Conservation (phyloP, 1,284 basidiomycete species). For the Phellinidium pouzarii region DNA sequence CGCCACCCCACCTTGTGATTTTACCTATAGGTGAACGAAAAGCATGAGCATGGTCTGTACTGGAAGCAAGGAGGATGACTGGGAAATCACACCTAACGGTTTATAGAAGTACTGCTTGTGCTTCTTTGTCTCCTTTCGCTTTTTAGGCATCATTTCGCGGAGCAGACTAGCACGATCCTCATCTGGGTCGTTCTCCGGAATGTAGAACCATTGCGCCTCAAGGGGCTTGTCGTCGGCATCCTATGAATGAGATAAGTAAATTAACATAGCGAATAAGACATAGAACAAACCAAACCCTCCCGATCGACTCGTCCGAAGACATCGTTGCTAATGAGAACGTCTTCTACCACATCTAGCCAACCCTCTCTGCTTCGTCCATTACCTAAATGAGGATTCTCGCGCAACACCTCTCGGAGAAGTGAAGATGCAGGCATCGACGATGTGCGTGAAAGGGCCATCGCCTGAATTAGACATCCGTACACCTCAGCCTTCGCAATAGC, state of each 20-base stretch:
- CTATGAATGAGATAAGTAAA: constrained; percentile 25
- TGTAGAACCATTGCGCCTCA: constrained; percentile 71
- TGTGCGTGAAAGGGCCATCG: constrained; percentile 64
- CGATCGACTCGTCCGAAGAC: constrained; percentile 68
- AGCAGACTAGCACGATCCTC: constrained; percentile 59
- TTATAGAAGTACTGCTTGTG: constrained; percentile 78
- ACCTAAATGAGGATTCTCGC: constrained; percentile 46
- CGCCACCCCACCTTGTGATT: constrained; percentile 57
- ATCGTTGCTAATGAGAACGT: constrained; percentile 48
- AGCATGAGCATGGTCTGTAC: not conserved
- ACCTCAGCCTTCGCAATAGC: constrained; percentile 30
- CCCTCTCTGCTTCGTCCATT: constrained; percentile 36
- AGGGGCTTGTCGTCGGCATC: constrained; percentile 44
- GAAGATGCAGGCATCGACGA: constrained; percentile 53
- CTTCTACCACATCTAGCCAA: constrained; percentile 43
- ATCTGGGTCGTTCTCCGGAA: constrained; percentile 63
- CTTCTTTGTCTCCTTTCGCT: constrained; percentile 68
- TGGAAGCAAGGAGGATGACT: not conserved
- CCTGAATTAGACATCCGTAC: constrained; percentile 62
- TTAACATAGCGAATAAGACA: constrained; percentile 7
- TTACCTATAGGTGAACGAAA: constrained; percentile 30
- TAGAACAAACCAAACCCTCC: constrained; percentile 42
- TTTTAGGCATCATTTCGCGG: constrained; percentile 65
- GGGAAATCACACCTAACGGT: constrained; percentile 33
- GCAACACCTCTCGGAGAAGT: constrained; percentile 46